Conservation (phyloP, 2,329 filamentous ascomycete genomes). For the Elsinoe perseae region DNA sequence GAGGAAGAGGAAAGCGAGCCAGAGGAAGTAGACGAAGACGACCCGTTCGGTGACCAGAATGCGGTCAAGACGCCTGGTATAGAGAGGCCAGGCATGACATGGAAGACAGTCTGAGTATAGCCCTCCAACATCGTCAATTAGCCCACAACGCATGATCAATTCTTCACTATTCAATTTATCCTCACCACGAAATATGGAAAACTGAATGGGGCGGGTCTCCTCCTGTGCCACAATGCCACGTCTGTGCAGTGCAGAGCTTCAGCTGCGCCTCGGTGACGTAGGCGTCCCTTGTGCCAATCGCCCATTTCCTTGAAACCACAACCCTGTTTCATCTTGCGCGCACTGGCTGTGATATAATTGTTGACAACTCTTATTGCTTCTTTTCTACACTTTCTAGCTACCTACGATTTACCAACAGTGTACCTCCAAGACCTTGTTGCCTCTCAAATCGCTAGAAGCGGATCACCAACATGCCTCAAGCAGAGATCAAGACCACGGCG, state of each 20-base stretch:
- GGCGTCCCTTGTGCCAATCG: background rate
- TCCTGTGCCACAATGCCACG: background rate
- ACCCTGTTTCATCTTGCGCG: slow-evolving; percentile 9
- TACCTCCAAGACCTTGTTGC: background rate
- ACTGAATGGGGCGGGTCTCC: too few species aligned
- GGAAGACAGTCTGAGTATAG: slow-evolving; percentile 31
- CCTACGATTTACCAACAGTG: background rate
- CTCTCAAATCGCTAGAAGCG: too few species aligned
- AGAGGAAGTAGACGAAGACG: slow-evolving; percentile 63
- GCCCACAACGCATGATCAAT: background rate
- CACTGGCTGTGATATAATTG: background rate
- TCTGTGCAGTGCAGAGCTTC: background rate
- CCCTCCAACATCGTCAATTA: background rate
- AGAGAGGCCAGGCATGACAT: slow-evolving; percentile 32
- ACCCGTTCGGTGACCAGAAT: slow-evolving; percentile 80
- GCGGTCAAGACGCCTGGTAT: slow-evolving; percentile 51
- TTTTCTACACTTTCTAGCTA: background rate
- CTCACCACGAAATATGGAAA: too few species aligned
- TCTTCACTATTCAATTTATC: too few species aligned
- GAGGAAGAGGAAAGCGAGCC: slow-evolving; percentile 50
- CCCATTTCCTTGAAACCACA: background rate
- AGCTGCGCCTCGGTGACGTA: slow-evolving; percentile 9
- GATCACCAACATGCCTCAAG: slow-evolving; percentile 24
- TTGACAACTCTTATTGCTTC: background rate
- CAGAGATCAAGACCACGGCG: slow-evolving; percentile 17